A percentile compares a stretch with the other conserved stretches of the same genome.
Evolutionary conservation across 768 basidiomycete species (phyloP).

Genomic region (Suillus occidentalis): DNA sequence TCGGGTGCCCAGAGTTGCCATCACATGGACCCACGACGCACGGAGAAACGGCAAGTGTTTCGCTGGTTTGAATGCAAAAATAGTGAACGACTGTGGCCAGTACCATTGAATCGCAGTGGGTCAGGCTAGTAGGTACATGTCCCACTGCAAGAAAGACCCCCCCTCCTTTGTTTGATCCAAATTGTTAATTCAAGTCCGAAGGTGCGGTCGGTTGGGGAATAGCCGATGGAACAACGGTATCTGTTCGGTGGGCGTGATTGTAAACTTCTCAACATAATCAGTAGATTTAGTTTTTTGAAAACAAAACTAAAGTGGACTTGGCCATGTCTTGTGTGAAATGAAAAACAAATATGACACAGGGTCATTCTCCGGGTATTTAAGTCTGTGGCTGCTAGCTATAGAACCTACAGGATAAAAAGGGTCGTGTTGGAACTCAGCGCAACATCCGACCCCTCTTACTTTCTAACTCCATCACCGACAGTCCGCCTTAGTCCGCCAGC

Average conservation of each 20-base stretch:
- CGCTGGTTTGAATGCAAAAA: background rate
- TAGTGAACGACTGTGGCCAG: background rate
- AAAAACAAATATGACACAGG: slow-evolving; percentile 2
- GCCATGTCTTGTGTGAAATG: slow-evolving; percentile 4
- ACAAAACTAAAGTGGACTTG: background rate
- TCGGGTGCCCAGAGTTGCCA: background rate
- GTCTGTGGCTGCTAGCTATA: background rate
- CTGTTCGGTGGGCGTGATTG: background rate
- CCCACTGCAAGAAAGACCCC: no score
- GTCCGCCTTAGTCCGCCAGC: slow-evolving; percentile 39
- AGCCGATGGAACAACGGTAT: background rate
- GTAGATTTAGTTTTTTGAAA: background rate
- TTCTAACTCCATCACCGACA: slow-evolving; percentile 26
- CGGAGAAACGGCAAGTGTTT: background rate
- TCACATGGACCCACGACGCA: background rate
- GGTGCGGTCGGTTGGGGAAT: background rate
- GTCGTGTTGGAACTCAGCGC: slow-evolving; percentile 28
- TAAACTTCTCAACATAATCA: background rate
- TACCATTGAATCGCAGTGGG: background rate
- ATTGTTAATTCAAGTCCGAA: background rate
- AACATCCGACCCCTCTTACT: slow-evolving; percentile 19
- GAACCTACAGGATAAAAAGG: slow-evolving; percentile 1
- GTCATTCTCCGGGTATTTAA: slow-evolving; percentile 4
- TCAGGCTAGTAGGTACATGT: background rate
- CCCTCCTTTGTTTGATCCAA: no score